Base-by-base conservation (phyloP, 495 filamentous ascomycete genomes). In the Aspergillus taichungensis region DNA sequence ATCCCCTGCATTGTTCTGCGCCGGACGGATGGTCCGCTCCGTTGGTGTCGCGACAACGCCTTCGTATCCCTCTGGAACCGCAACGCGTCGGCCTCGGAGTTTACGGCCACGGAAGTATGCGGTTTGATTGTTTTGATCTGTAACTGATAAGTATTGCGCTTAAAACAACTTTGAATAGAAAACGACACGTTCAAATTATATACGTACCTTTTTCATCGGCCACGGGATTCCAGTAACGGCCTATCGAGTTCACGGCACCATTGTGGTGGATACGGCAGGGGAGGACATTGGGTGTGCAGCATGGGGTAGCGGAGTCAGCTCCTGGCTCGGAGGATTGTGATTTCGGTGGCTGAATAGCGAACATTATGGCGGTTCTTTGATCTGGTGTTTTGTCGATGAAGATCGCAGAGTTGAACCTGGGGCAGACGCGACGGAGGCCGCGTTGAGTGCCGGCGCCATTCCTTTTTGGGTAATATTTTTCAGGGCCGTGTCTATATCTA, bases 91-190 rank as follows among this genome's bases (percentile, higher is more conserved):
- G 24, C 87, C 88, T 35, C 76, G 72, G 12, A 97, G 70, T 54
- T 83, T 92, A 34, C 91, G 79, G 30, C 91, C 91, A 28, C 91
- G 83, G 50, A 95, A 85, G 56, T 91, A 85, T 13, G 83, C 71
- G 2, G 77, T 82, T 12, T 68, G 71, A 18, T 51, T 30, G 45
- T 45, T 38, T 30, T 48, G 14, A 33, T 54, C 54, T 55, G 14
- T 13, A n/a, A 18, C 36, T 14, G 5, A 29, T 51, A 13, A 51
- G 44, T 18, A 40, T 28, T n/a, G n/a, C n/a, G n/a, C n/a, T n/a
- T 24, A 24, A 24, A 24, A 24, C 2, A 24, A 24, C 18, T n/a
- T n/a, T n/a, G n/a, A n/a, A 14, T 30, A 11, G 13, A 6, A 2
- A 18, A 18, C 30, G n/a, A 31, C 38, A 31, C 18, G 18, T 33